Base-by-base conservation (phyloP, 805 yeast genomes). In the Metschnikowia chrysomelidarum region DNA sequence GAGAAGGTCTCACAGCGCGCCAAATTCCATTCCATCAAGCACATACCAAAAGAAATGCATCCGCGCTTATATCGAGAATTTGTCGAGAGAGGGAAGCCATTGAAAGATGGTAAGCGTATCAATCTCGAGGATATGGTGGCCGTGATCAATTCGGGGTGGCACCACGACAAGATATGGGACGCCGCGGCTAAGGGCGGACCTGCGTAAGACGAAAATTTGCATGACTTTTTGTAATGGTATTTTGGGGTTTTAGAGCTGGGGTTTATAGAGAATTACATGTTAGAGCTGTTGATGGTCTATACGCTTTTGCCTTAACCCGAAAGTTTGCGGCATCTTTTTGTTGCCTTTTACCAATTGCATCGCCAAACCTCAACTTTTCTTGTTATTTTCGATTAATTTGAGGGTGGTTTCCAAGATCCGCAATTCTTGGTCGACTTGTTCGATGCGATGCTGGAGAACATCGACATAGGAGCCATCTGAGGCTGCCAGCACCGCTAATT, bases 71-170 rank as follows among this genome's bases (percentile, higher is more conserved):
- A 87, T 58, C 73, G 73, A 37, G 74, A 74, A 44, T 64, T 91
- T 49, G 82, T 89, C 18, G 75, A 81, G 27, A 81, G 82, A 51
- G 80, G 81, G 23, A 78, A 79, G 48, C 70, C 76, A 5, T 69
- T 91, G 50, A 80, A 77, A 50, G 67, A 67, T 37, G 61, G 55
- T 22, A 60, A 56, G 38, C 85, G 88, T 11, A 67, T 91, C 60
- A 87, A 85, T 57, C 71, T 91, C 49, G 69, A 67, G 39, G 95
- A 87, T 55, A 77, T 84, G 26, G 55, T 87, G 33, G 73, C 73
- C 45, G 75, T 89, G 16, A 73, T 89, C 26, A 79, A 86, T 50
- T 76, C 83, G 3, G 96, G 96, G 13, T 89, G 98, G 98, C 71
- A 73, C 11, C 80, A 78, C 41, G 78, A 78, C 15, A 87, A 81